Percentiles rank a stretch among this genome's conserved stretches.
Conservation (phyloP, 805 yeast genomes). For the Metschnikowia corniflorae region DNA sequence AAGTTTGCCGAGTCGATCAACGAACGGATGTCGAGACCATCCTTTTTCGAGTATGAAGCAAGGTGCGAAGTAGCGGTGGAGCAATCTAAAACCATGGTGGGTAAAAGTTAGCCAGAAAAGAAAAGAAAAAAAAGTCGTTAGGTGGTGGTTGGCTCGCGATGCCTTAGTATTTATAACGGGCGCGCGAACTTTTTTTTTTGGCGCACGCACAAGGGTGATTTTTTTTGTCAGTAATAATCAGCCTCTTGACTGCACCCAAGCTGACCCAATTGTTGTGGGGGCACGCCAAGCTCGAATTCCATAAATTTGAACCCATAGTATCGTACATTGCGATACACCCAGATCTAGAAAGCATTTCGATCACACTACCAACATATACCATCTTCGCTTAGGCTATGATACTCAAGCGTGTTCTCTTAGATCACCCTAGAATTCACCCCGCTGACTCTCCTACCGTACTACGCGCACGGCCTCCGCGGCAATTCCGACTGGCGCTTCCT, state of each 20-base stretch:
- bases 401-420: too few relatives aligned
- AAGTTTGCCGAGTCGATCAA: slow-evolving; percentile 86
- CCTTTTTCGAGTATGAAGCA: slow-evolving; percentile 62
- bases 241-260: slow-evolving; percentile 1
- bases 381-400: too few relatives aligned
- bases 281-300: too few relatives aligned
- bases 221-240: not conserved
- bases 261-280: too few relatives aligned
- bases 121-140: slow-evolving; percentile 18
- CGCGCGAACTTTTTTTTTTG: slow-evolving; percentile 7
- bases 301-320: too few relatives aligned
- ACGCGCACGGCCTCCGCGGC: too few relatives aligned
- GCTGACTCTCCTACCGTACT: too few relatives aligned
- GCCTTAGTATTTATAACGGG: slow-evolving; percentile 8
- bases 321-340: too few relatives aligned
- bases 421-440: too few relatives aligned
- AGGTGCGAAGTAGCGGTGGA: slow-evolving; percentile 68
- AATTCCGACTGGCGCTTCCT: slow-evolving; percentile 5
- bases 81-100: slow-evolving; percentile 38
- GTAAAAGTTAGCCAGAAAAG: slow-evolving; percentile 43
- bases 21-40: slow-evolving; percentile 79
- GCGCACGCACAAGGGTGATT: too few relatives aligned
- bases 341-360: too few relatives aligned
- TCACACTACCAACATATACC: too few relatives aligned
- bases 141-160: slow-evolving; percentile 4